Base-by-base conservation (phyloP, 352 stramenopile genomes). In the Phytopythium cucurbitacearum region DNA sequence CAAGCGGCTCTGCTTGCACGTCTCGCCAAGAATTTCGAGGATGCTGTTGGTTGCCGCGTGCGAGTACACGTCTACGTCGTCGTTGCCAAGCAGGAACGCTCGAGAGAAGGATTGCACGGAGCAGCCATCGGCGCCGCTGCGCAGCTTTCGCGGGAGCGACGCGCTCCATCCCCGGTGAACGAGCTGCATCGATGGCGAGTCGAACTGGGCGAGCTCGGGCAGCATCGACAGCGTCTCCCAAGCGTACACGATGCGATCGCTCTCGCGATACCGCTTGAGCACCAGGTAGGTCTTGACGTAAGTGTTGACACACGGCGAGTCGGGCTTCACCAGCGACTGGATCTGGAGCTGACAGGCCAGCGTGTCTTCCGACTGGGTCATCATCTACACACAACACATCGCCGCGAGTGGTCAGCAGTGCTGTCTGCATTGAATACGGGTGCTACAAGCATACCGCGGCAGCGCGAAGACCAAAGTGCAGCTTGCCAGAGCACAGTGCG, bases 231-330 rank as follows among this genome's bases (percentile, higher is more conserved):
- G 40, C 40, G 40, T 7, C 40, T 44, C 40, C 40, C 40, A 44
- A 5, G 11, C 40, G 21, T 9, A 44, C 7, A 15, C 40, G 21
- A 9, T 44, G 5, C 40, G 40, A 28, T 44, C 7, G 40, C 21
- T 2, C 5, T 44, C 5, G 21, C 21, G 21, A 28, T 28, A 64
- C 7, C 68, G 61, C 56, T 73, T 76, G 42, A 71, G 7, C n/a
- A 52, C 35, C n/a, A 52, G 46, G 35, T 52, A 52, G 3, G 40
- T 44, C 4, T 44, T 44, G 7, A 44, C 40, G 7, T n/a, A 15
- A 1, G 40, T 12, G 11, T 28, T 12, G 7, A 28, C 40, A 15
- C n/a, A 15, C 8, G n/a, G 3, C 11, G 5, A 28, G 21, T 28
- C 21, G 21, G 21, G 21, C 21, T 28, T 28, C 21, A 28, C 21